A percentile compares a stretch with the other conserved stretches of the same genome.
phyloP scores from a whole-genome alignment of 176 grass and related monocot species.

The Rhynchospora breviuscula region DNA sequence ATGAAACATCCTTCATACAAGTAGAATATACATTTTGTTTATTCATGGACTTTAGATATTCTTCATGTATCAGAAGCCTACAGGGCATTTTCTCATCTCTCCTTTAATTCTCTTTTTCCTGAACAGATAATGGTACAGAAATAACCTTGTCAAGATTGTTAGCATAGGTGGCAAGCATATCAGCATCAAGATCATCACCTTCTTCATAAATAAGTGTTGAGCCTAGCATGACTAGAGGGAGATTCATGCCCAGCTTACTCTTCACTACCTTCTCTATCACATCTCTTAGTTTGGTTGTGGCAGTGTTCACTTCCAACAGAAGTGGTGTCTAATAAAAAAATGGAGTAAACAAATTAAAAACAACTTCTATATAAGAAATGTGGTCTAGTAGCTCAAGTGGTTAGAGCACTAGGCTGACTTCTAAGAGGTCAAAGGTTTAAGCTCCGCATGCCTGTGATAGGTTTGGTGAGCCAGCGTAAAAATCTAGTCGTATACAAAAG shows the following conservation, averaged over 20 bases:
- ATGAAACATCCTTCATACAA: background rate
- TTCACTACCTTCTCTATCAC: slow-evolving; percentile 88
- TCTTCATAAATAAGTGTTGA: slow-evolving; percentile 70
- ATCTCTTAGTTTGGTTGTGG: slow-evolving; percentile 64
- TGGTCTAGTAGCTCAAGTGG: background rate
- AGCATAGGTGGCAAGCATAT: slow-evolving; percentile 61
- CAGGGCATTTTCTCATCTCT: background rate
- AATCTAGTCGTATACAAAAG: too few species aligned
- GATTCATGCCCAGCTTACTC: slow-evolving; percentile 88
- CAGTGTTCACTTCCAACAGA: slow-evolving; percentile 78
- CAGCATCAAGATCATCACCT: slow-evolving; percentile 81
- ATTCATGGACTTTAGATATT: background rate
- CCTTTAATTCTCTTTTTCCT: background rate
- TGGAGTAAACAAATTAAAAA: background rate
- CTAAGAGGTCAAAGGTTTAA: too few species aligned
- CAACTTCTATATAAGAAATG: too few species aligned
- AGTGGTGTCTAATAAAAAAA: slow-evolving; percentile 56
- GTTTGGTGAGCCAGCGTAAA: too few species aligned
- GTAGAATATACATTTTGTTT: background rate
- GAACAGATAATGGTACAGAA: background rate
- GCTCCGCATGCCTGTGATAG: too few species aligned
- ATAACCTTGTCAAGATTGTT: slow-evolving; percentile 86
- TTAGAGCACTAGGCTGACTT: too few species aligned
- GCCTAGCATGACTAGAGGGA: slow-evolving; percentile 84
- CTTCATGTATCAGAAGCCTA: background rate